Percentiles rank a stretch among this genome's conserved stretches.
Evolutionary conservation across 352 stramenopile genomes (phyloP).

Genomic region (Globisporangium cederbergense): DNA sequence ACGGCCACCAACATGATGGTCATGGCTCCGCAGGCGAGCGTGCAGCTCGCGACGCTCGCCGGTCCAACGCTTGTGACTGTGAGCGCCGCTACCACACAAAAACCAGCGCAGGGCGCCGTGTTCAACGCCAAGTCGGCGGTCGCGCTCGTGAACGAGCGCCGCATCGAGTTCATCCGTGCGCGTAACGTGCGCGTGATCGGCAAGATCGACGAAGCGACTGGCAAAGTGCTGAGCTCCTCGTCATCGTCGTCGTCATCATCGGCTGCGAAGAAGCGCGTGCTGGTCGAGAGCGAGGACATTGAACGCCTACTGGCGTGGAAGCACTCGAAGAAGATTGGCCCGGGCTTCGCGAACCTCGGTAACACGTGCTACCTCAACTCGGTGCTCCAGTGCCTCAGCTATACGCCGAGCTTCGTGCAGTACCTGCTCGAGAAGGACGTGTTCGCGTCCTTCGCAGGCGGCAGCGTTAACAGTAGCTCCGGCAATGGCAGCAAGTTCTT

Average conservation of each 20-base stretch:
- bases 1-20: constrained; percentile 9
- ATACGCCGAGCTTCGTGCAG: constrained; percentile 79
- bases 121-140: constrained; percentile 59
- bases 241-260: constrained; percentile 1
- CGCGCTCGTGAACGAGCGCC: constrained; percentile 74
- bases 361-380: constrained; percentile 97
- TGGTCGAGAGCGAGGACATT: constrained; percentile 43
- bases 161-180: constrained; percentile 77
- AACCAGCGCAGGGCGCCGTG: constrained; percentile 9
- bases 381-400: constrained; percentile 86
- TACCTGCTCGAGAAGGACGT: constrained; percentile 82
- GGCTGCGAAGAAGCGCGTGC: constrained; percentile 25
- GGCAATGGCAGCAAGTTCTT: constrained; percentile 18
- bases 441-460: constrained; percentile 26
- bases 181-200: constrained; percentile 49
- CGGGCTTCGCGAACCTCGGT: constrained; percentile 87
- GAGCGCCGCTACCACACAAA: neutral
- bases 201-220: constrained; percentile 27
- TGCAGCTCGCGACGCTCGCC: constrained; percentile 4
- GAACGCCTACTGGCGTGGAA: constrained; percentile 59
- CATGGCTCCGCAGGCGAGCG: constrained; percentile 10
- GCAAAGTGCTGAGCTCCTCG: constrained; percentile 8
- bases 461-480: constrained; percentile 3
- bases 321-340: constrained; percentile 72
- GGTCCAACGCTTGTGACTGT: neutral